phyloP scores from a whole-genome alignment of 2,329 filamentous ascomycete species.

The Madurella mycetomatis region DNA sequence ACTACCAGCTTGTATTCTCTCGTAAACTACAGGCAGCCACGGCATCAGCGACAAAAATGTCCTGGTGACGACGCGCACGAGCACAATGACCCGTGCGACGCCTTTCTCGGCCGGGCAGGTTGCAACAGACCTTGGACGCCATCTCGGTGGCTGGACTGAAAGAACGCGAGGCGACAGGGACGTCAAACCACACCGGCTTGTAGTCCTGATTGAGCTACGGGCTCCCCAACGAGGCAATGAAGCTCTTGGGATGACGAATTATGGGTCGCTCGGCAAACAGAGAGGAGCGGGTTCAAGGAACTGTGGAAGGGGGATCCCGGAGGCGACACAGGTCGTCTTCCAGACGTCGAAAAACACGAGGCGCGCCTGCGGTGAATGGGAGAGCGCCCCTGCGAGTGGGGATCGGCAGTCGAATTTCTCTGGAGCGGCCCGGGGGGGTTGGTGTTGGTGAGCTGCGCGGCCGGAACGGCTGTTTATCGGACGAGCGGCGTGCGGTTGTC shows the following conservation, averaged over 20 bases:
- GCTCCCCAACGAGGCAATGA: neutral
- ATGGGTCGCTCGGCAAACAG: constrained; percentile 13
- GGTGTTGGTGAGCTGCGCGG: constrained; percentile 3
- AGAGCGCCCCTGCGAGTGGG: constrained; percentile 12
- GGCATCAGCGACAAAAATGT: constrained; percentile 13
- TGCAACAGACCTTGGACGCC: constrained; percentile 24
- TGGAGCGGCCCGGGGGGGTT: constrained; percentile 2
- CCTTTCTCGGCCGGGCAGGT: neutral
- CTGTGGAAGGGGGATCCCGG: constrained; percentile 13
- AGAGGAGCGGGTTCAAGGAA: constrained; percentile 6
- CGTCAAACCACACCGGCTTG: neutral
- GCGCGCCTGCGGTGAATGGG: constrained; percentile 7
- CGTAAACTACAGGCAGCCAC: constrained; percentile 58
- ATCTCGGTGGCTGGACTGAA: constrained; percentile 13
- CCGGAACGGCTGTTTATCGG: neutral
- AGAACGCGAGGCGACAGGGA: neutral
- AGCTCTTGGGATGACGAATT: constrained; percentile 9
- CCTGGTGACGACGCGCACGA: neutral
- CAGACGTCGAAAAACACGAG: constrained; percentile 5
- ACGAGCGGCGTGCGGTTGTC: constrained; percentile 2
- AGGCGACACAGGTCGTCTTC: constrained; percentile 6
- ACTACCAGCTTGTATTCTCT: constrained; percentile 96
- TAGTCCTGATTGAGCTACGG: constrained; percentile 3
- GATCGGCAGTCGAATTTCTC: constrained; percentile 21
- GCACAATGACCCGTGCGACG: neutral